phyloP scores from a whole-genome alignment of 2,329 filamentous ascomycete genomes.

The Alternaria brassicae region DNA sequence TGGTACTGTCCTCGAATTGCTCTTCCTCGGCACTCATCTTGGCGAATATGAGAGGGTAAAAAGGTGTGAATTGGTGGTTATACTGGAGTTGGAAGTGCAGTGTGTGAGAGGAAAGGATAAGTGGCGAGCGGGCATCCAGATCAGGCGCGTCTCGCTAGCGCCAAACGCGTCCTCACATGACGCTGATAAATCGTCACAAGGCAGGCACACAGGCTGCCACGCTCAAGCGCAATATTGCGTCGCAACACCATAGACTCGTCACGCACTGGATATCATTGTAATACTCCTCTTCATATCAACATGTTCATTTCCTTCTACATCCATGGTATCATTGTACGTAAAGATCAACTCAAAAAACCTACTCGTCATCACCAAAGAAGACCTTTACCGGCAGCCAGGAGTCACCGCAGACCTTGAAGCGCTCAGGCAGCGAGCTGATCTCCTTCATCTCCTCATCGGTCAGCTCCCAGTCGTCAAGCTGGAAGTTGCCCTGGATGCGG shows the following conservation, averaged over 20 bases:
- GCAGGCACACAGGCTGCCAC: constrained; percentile 2
- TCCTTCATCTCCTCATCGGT: constrained; percentile 73
- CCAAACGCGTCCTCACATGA: constrained; percentile 37
- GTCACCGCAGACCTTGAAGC: constrained; percentile 78
- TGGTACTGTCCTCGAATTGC: constrained; percentile 72
- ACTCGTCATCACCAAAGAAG: constrained; percentile 85
- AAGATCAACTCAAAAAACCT: constrained; percentile 12
- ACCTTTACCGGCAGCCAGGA: constrained; percentile 77
- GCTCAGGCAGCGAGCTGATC: constrained; percentile 71
- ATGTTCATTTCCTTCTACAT: constrained; percentile 11
- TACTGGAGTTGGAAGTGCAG: not conserved
- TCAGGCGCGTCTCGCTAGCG: constrained; percentile 26
- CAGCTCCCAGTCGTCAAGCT: constrained; percentile 75
- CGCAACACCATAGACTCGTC: not conserved
- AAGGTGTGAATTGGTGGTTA: not conserved
- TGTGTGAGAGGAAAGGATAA: constrained; percentile 7
- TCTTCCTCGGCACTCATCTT: constrained; percentile 60
- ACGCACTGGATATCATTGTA: not conserved
- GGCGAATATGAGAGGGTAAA: not conserved
- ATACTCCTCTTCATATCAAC: not conserved
- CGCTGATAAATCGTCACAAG: constrained; percentile 1
- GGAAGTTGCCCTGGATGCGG: constrained; percentile 78
- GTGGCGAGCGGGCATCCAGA: constrained; percentile 23
- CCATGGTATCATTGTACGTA: constrained; percentile 22
- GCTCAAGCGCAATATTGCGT: not conserved